Base-by-base conservation (phyloP, 2,329 filamentous ascomycete genomes). In the Colletotrichum orchidophilum region DNA sequence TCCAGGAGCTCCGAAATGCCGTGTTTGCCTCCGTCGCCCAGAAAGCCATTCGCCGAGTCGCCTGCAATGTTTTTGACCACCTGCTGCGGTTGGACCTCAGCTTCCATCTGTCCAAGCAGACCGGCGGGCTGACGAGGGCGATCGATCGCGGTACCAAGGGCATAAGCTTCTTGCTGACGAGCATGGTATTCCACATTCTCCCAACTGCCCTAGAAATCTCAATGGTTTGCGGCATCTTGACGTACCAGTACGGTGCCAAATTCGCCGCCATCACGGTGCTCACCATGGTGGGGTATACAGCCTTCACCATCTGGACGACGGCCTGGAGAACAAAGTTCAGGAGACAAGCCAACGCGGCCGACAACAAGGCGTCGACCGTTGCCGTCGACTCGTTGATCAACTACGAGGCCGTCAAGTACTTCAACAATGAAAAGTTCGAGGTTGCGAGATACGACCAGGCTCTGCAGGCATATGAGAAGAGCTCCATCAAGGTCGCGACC, bases 391-490 rank as follows among this genome's bases (percentile, higher is more conserved):
- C 95, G 0, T 85, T 99, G 61, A 97, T 99, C 86, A 99, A 99
- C 84, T 99, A 98, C 78, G 96, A 99, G 82, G 96, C 97, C 15
- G 96, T 99, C 79, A 99, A 99, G 83, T 97, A 98, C 84, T 99
- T 98, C 85, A 99, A 99, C 85, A 99, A 99, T 78, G 97, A 99
- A 79, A 94, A 93, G 75, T 98, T 95, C 75, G 96, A 99, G 83
- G 94, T 97, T 53, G 88, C 89, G 35, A 90, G 96, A 52, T 99
- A 99, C 80, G 95, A 98, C 81, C 90, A 92, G 76, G 95, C 96
- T 0, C 85, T 99, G 27, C 88, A 91, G 74, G 88, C 92, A 70
- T 99, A 99, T 80, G 94, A 99, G 80, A 93, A 93, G 80, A 95
- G 95, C 69, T 97, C 95, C 18, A 98, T 99, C 85, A 98, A 98